Percentiles rank a stretch among this genome's conserved stretches.
phyloP scores from a whole-genome alignment of 169 alveolate genomes.

The Plasmodium adleri region DNA sequence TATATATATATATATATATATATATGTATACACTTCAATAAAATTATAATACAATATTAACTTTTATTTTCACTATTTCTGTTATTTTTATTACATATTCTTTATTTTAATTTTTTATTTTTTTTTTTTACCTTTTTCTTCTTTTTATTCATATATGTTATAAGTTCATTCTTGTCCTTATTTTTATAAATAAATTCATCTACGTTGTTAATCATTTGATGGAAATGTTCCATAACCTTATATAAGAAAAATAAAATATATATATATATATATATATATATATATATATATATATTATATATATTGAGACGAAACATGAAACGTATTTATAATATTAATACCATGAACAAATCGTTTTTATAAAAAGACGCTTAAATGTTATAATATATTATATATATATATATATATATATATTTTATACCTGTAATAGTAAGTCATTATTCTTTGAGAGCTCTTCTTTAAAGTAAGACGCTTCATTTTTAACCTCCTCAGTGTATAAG shows the following conservation, averaged over 20 bases:
- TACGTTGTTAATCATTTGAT: constrained; percentile 11
- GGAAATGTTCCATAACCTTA: constrained; percentile 43
- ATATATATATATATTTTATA: not conserved
- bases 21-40: no score
- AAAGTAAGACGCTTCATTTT: constrained; percentile 21
- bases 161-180: constrained; percentile 9
- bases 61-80: no score
- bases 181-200: constrained; percentile 29
- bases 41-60: no score
- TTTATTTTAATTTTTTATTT: no score
- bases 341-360: no score
- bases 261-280: no score
- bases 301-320: no score
- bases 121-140: constrained; percentile 42
- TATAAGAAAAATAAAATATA: not conserved
- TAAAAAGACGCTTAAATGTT: no score
- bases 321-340: no score
- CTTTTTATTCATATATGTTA: constrained; percentile 7
- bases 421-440: constrained; percentile 33
- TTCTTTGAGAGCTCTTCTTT: constrained; percentile 39
- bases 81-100: no score
- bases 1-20: no score
- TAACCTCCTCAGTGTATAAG: constrained; percentile 28
- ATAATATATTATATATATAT: not conserved
- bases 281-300: no score